A percentile compares a stretch with the other conserved stretches of the same genome.
phyloP scores from a whole-genome alignment of 2,329 filamentous ascomycete species.

The Lachnellula subtilissima region DNA sequence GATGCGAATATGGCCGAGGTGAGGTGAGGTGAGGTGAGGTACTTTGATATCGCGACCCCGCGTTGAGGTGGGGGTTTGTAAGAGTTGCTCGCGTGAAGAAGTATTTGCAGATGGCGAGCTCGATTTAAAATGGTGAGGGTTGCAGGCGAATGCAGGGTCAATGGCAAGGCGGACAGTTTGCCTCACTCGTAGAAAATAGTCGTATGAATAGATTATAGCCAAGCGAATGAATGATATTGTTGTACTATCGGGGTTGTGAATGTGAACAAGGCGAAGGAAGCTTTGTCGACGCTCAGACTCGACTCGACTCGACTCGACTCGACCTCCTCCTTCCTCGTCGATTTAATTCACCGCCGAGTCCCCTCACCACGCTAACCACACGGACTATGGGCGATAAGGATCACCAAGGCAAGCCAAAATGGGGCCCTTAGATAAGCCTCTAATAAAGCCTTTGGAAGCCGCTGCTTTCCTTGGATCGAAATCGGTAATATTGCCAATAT shows the following conservation, averaged over 20 bases:
- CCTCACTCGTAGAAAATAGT: not conserved
- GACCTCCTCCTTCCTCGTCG: too few relatives aligned
- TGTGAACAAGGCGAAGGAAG: not conserved
- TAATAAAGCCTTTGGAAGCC: too few relatives aligned
- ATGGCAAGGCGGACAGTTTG: not conserved
- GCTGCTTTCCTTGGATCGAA: too few relatives aligned
- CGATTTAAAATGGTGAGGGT: not conserved
- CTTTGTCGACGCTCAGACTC: not conserved
- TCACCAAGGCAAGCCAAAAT: too few relatives aligned
- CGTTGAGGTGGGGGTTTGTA: constrained; percentile 21
- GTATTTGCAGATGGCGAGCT: not conserved
- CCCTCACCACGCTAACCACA: too few relatives aligned
- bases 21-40: not conserved
- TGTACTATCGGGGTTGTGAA: not conserved
- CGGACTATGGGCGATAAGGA: too few relatives aligned
- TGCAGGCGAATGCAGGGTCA: not conserved
- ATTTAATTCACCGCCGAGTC: too few relatives aligned
- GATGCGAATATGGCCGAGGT: constrained; percentile 2
- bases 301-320: too few relatives aligned
- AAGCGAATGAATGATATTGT: too few relatives aligned
- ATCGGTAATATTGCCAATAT: too few relatives aligned
- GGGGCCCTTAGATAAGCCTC: too few relatives aligned
- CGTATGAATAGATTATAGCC: not conserved
- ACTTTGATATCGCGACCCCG: constrained; percentile 17
- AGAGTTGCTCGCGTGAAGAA: constrained; percentile 11